These are phyloP conservation scores for Hypoxylon lienhwacheense DNA, from an alignment of 495 filamentous ascomycete species.

Conservation along the genomic window DNA sequence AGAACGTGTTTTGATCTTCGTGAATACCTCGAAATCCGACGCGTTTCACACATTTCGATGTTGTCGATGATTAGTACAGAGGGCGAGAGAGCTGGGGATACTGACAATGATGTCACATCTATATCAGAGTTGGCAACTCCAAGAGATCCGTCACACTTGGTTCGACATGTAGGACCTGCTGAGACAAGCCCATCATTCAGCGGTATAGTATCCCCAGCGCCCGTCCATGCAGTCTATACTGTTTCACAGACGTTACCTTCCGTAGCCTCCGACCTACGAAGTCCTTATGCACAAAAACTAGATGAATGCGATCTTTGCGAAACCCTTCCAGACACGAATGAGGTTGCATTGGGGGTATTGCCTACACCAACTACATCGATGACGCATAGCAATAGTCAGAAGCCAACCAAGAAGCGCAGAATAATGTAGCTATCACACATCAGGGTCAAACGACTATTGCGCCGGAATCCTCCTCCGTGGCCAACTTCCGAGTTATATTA, in stretches of 20 bases:
- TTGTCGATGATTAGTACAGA: constrained; percentile 37
- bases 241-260: constrained; percentile 25
- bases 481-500: neutral
- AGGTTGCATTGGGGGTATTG: constrained; percentile 18
- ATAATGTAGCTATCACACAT: constrained; percentile 7
- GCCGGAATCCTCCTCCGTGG: neutral
- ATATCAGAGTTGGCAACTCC: constrained; percentile 39
- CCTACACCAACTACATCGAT: constrained; percentile 15
- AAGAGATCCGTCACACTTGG: constrained; percentile 30
- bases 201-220: constrained; percentile 31
- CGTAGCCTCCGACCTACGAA: constrained; percentile 26
- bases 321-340: constrained; percentile 10
- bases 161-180: constrained; percentile 30
- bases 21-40: constrained; percentile 36
- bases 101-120: constrained; percentile 38
- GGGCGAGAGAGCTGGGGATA: constrained; percentile 27
- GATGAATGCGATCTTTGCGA: constrained; percentile 39
- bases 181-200: constrained; percentile 27
- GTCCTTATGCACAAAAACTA: constrained; percentile 33
- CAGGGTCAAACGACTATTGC: neutral
- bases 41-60: constrained; percentile 35
- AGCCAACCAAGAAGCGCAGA: constrained; percentile 28
- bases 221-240: constrained; percentile 25
- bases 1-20: constrained; percentile 35
- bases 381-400: constrained; percentile 6